Base-by-base conservation (phyloP, 306 rosid genomes). In the Purshia tridentata region DNA sequence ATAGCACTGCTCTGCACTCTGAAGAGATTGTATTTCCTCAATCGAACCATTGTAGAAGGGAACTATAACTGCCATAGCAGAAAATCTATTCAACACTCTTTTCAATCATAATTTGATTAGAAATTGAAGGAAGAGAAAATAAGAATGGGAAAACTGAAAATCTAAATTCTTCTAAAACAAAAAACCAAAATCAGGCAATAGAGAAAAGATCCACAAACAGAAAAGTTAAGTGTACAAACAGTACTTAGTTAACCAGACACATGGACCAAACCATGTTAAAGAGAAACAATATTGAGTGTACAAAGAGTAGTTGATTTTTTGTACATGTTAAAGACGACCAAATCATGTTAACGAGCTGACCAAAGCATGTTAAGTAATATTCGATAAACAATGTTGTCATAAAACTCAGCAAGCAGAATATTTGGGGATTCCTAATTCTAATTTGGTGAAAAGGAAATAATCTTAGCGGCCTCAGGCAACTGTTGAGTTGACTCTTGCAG, bases 1-100 rank as follows among this genome's bases (percentile, higher is more conserved):
- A 84, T 88, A 94, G 84, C 99, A 94, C 71, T 87, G 96, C 76
- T 91, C 97, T 69, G 80, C 76, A 77, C 79, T 89, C 52, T 73
- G 80, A 82, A 83, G 88, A 77, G 90, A 84, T 81, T 88, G 87
- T 67, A 87, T 65, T 73, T 87, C 95, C 74, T 76, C 81, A 72
- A 80, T 73, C 1, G 82, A 75, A 63, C 51, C 54, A 68, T 85
- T 80, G 52, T 71, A 76, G 49, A 72, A 51, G 50, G 82, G 78
- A 57, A 46, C 55, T 29, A 78, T 42, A 64, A 80, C 81, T 77
- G 61, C 23, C 69, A 78, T 41, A 61, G 55, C 40, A 71, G 57
- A 70, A 76, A 42, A 54, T 62, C 8, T 40, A 60, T 59, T 66
- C 66, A 74, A 70, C 9, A 54, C 19, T 15, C 42, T 49, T 67